phyloP scores from a whole-genome alignment of 2,329 filamentous ascomycete genomes.

The Xylariales sp. region DNA sequence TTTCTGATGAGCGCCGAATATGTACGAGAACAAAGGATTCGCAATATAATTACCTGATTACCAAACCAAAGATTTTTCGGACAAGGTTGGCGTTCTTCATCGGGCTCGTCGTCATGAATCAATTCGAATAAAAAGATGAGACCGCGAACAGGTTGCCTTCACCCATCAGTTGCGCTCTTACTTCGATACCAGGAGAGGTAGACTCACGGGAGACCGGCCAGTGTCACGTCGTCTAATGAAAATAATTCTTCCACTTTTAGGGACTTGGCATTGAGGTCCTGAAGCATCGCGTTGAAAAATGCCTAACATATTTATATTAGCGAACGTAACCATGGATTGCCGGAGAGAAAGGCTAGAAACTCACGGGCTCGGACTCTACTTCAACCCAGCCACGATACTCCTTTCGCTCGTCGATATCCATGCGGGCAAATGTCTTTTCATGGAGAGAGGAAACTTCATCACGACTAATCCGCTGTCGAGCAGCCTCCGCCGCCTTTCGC shows the following conservation, averaged over 20 bases:
- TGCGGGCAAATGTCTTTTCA: constrained; percentile 59
- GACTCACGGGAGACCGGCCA: constrained; percentile 71
- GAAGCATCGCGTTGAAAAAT: constrained; percentile 87
- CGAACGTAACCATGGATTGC: constrained; percentile 31
- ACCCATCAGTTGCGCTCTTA: neutral
- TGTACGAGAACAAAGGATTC: neutral
- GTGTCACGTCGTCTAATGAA: constrained; percentile 73
- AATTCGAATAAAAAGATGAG: constrained; percentile 91
- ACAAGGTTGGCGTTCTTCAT: constrained; percentile 62
- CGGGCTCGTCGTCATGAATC: constrained; percentile 63
- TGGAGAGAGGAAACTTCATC: constrained; percentile 54
- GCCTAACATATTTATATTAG: constrained; percentile 60
- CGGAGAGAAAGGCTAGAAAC: constrained; percentile 43
- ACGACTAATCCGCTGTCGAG: constrained; percentile 47
- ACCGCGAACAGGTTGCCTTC: constrained; percentile 79
- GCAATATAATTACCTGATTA: constrained; percentile 73
- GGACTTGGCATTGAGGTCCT: constrained; percentile 78
- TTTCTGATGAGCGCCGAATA: constrained; percentile 26
- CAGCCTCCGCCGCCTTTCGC: constrained; percentile 56
- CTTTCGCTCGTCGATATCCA: constrained; percentile 63
- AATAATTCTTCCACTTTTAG: constrained; percentile 83
- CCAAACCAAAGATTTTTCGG: constrained; percentile 87
- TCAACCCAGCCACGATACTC: constrained; percentile 82
- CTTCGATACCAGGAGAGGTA: constrained; percentile 44
- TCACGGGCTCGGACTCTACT: constrained; percentile 88